Conservation (phyloP, 495 filamentous ascomycete species). For the Xylaria nigripes region DNA sequence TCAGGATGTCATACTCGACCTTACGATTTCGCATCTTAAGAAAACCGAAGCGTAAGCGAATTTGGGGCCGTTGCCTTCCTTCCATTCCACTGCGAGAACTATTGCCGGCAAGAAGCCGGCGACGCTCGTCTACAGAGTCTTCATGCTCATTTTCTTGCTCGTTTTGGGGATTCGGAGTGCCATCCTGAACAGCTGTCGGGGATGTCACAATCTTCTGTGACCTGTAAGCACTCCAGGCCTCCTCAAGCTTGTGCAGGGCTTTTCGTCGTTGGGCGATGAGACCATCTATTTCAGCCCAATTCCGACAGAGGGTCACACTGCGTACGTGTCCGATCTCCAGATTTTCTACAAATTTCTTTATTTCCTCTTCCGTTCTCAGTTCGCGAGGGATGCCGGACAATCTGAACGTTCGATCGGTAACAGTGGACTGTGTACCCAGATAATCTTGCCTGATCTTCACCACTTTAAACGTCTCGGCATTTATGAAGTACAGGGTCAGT, state of each 20-base stretch:
- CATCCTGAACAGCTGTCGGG: neutral
- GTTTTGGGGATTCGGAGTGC: neutral
- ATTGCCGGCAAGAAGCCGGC: slow-evolving; percentile 45
- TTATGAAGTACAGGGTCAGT: slow-evolving; percentile 72
- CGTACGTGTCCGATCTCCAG: slow-evolving; percentile 91
- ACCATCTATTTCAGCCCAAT: slow-evolving; percentile 78
- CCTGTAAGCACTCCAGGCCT: slow-evolving; percentile 68
- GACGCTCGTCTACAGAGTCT: slow-evolving; percentile 31
- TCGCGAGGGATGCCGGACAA: slow-evolving; percentile 81
- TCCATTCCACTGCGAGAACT: slow-evolving; percentile 20
- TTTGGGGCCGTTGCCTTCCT: slow-evolving; percentile 51
- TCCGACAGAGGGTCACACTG: slow-evolving; percentile 72
- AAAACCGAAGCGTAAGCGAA: slow-evolving; percentile 71
- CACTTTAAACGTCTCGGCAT: slow-evolving; percentile 71
- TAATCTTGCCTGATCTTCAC: slow-evolving; percentile 84
- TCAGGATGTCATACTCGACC: slow-evolving; percentile 46
- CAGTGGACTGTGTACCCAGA: slow-evolving; percentile 82
- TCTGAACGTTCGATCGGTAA: slow-evolving; percentile 89
- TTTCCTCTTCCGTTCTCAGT: slow-evolving; percentile 68
- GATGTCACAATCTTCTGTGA: slow-evolving; percentile 19
- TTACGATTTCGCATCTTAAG: slow-evolving; percentile 61
- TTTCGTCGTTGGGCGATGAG: slow-evolving; percentile 59
- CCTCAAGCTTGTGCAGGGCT: slow-evolving; percentile 67
- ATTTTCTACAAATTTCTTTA: slow-evolving; percentile 80
- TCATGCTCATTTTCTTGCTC: slow-evolving; percentile 29